Evolutionary conservation across 176 grass and related monocot species (phyloP).

Genomic region (Aechmea fasciata): DNA sequence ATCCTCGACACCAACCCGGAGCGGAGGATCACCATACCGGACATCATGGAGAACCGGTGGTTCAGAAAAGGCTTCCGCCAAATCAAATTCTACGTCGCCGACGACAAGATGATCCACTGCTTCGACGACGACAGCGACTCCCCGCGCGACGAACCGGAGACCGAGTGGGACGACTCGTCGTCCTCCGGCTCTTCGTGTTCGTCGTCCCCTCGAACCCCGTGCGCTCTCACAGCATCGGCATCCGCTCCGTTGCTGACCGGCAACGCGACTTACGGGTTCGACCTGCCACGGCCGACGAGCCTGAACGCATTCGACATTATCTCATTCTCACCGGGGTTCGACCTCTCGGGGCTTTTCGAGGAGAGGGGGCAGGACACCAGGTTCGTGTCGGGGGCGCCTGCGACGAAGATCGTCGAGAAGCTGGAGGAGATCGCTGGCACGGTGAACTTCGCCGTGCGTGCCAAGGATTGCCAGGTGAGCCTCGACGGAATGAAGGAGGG

Average conservation of each 20-base stretch:
- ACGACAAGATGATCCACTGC: too few species aligned
- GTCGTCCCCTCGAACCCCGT: too few species aligned
- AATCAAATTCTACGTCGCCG: too few species aligned
- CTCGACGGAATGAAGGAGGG: constrained; percentile 42
- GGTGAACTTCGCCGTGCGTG: constrained; percentile 44
- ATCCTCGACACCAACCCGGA: constrained; percentile 9
- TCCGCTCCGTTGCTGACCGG: constrained; percentile 11
- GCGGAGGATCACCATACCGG: constrained; percentile 1
- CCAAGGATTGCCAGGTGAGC: constrained; percentile 46
- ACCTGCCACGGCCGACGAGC: constrained; percentile 20
- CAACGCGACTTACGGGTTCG: too few species aligned
- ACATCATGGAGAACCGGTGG: constrained; percentile 7
- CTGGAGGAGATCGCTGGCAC: constrained; percentile 32
- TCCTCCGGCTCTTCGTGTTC: neutral
- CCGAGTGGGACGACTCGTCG: neutral
- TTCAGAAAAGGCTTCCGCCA: constrained; percentile 3
- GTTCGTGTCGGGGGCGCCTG: constrained; percentile 44
- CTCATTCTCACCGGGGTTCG: constrained; percentile 51
- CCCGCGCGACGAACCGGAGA: neutral
- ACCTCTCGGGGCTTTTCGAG: constrained; percentile 54
- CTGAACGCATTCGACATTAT: constrained; percentile 68
- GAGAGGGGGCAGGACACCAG: constrained; percentile 26
- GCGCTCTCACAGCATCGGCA: neutral
- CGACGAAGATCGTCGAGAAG: constrained; percentile 32
- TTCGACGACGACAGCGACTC: too few species aligned